A percentile compares a stretch with the other conserved stretches of the same genome.
phyloP scores from a whole-genome alignment of 2,329 filamentous ascomycete species.

The Ophiocordyceps polyrhachis-furcata region DNA sequence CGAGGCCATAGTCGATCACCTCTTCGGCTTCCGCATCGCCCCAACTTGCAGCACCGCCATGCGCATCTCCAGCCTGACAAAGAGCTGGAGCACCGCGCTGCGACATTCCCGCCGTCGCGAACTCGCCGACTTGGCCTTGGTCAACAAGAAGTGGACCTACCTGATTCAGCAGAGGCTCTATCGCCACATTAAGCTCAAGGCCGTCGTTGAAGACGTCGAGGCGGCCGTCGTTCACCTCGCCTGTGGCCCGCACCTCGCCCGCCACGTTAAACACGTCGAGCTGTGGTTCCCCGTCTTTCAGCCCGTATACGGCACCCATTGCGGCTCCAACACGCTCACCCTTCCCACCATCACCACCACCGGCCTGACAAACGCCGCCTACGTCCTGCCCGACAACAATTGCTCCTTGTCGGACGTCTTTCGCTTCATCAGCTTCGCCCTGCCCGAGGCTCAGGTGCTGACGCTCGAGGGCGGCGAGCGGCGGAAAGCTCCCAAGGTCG shows the following conservation, averaged over 20 bases:
- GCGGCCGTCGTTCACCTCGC: slow-evolving; percentile 43
- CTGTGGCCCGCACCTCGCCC: slow-evolving; percentile 35
- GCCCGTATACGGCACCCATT: slow-evolving; percentile 27
- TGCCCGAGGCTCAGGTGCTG: slow-evolving; percentile 44
- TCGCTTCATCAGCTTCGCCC: slow-evolving; percentile 36
- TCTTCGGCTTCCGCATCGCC: slow-evolving; percentile 50
- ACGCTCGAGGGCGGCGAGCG: slow-evolving; percentile 62
- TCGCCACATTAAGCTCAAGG: slow-evolving; percentile 58
- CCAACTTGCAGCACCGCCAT: slow-evolving; percentile 37
- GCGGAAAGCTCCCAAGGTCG: slow-evolving; percentile 53
- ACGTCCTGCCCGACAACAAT: slow-evolving; percentile 43
- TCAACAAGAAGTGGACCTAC: slow-evolving; percentile 42
- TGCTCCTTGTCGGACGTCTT: slow-evolving; percentile 55
- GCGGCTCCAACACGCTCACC: slow-evolving; percentile 22
- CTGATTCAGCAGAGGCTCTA: slow-evolving; percentile 56
- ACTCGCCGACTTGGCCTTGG: slow-evolving; percentile 45
- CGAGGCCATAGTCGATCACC: slow-evolving; percentile 50
- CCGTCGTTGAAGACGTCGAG: slow-evolving; percentile 42
- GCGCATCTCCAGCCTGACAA: slow-evolving; percentile 31
- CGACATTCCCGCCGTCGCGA: slow-evolving; percentile 49
- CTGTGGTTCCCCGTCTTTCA: slow-evolving; percentile 63
- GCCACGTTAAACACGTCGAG: slow-evolving; percentile 53
- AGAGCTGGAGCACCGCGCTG: slow-evolving; percentile 44
- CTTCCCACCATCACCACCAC: slow-evolving; percentile 35
- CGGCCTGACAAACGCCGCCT: slow-evolving; percentile 36